Conservation (phyloP, 805 yeast genomes). For the Saccharomycopsis microspora region DNA sequence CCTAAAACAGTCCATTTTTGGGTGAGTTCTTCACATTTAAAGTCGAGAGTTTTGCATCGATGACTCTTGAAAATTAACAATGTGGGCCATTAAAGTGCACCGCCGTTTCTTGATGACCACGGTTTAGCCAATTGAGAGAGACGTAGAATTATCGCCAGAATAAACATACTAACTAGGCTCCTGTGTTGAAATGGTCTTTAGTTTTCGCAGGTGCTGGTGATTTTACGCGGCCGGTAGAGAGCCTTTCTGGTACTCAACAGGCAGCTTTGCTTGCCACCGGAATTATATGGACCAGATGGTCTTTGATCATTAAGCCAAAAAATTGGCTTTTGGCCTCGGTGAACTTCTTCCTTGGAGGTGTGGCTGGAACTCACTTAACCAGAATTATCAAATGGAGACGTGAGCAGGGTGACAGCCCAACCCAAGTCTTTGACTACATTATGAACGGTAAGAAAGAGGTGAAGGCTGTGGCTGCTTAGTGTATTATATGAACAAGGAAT, state of each 20-base stretch:
- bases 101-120: not conserved
- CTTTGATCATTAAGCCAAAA: constrained; percentile 83
- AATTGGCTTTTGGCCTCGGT: constrained; percentile 84
- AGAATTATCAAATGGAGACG: constrained; percentile 64
- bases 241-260: constrained; percentile 63
- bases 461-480: constrained; percentile 1
- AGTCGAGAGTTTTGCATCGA: not conserved
- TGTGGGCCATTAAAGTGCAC: not conserved
- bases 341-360: constrained; percentile 83
- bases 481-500: constrained; percentile 6
- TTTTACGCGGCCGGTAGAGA: constrained; percentile 82
- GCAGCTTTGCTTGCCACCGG: constrained; percentile 82
- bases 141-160: not conserved
- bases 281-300: constrained; percentile 97
- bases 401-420: constrained; percentile 47
- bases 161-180: constrained; percentile 14
- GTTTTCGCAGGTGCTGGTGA: constrained; percentile 90
- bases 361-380: constrained; percentile 74
- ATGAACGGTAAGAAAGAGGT: constrained; percentile 17
- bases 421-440: constrained; percentile 49
- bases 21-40: constrained; percentile 32
- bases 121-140: not conserved
- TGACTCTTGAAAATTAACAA: not conserved
- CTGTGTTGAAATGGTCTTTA: constrained; percentile 55
- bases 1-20: constrained; percentile 97